phyloP scores from a whole-genome alignment of 2,329 filamentous ascomycete species.

The Colletotrichum sp. region DNA sequence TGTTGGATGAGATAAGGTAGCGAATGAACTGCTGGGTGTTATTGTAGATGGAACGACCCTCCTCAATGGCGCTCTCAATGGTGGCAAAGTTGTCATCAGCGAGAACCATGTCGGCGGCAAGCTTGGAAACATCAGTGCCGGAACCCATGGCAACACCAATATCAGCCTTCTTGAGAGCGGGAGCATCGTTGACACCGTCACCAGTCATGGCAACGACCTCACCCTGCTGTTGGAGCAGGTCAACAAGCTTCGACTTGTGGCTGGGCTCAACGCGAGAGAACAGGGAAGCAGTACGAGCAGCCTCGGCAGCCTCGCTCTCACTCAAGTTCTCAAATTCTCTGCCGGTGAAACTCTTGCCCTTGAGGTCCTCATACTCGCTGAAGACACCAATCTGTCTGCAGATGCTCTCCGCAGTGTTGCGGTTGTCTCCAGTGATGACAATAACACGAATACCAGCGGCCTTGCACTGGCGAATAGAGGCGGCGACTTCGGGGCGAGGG shows the following conservation, averaged over 20 bases:
- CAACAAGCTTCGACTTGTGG: constrained; percentile 98
- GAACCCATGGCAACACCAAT: constrained; percentile 99
- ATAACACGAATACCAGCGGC: constrained; percentile 95
- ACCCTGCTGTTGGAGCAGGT: constrained; percentile 88
- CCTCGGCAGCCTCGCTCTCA: constrained; percentile 79
- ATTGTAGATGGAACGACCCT: constrained; percentile 98
- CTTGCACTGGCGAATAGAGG: constrained; percentile 86
- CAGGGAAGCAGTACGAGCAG: constrained; percentile 83
- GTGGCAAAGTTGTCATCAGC: constrained; percentile 99
- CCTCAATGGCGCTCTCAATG: constrained; percentile 93
- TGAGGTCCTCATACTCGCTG: constrained; percentile 77
- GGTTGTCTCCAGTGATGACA: constrained; percentile 98
- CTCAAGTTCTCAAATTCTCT: constrained; percentile 90
- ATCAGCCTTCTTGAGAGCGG: constrained; percentile 96
- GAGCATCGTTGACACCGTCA: constrained; percentile 97
- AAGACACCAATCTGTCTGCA: constrained; percentile 98
- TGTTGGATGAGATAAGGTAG: constrained; percentile 98
- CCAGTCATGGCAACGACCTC: constrained; percentile 99
- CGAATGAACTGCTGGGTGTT: constrained; percentile 99
- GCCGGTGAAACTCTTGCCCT: constrained; percentile 93
- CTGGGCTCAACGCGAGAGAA: constrained; percentile 96
- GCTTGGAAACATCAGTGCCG: constrained; percentile 94
- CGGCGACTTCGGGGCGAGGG: constrained; percentile 87
- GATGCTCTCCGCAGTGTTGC: constrained; percentile 96
- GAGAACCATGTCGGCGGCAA: constrained; percentile 98